Percentiles rank a stretch among this genome's conserved stretches.
phyloP scores from a whole-genome alignment of 208 protist species.

The Angomonas deanei region DNA sequence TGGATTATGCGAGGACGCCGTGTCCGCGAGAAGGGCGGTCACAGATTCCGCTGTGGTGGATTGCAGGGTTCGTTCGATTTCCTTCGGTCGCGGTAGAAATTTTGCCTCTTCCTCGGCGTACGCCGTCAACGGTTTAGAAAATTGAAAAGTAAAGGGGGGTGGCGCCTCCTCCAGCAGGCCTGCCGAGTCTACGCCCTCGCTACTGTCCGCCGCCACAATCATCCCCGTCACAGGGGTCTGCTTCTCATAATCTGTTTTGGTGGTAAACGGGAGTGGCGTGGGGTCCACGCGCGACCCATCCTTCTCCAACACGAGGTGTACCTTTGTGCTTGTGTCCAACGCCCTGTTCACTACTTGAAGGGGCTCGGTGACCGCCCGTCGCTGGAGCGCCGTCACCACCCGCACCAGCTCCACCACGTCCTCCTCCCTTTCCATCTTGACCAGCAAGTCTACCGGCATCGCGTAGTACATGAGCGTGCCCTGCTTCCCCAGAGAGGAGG shows the following conservation, averaged over 20 bases:
- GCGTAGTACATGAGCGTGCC: slow-evolving; percentile 21
- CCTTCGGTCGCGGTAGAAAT: too few relatives aligned
- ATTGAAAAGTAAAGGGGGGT: too few relatives aligned
- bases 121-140: too few relatives aligned
- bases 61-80: too few relatives aligned
- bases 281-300: slow-evolving; percentile 34
- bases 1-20: too few relatives aligned
- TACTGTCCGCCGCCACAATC: neutral
- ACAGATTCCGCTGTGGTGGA: too few relatives aligned
- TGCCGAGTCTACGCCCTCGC: neutral
- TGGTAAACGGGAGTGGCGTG: neutral
- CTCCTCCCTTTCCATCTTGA: slow-evolving; percentile 5
- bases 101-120: too few relatives aligned
- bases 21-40: too few relatives aligned
- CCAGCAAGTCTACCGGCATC: slow-evolving; percentile 40
- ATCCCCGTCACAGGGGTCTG: neutral
- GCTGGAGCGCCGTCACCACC: slow-evolving; percentile 7
- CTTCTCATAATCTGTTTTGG: neutral
- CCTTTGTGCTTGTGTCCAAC: slow-evolving; percentile 10
- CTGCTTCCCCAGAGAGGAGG: slow-evolving; percentile 19
- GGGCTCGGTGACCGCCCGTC: slow-evolving; percentile 5
- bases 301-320: slow-evolving; percentile 20
- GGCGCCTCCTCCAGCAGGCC: neutral
- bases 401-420: slow-evolving; percentile 13
- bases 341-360: slow-evolving; percentile 14